Percentiles rank a stretch among this genome's conserved stretches.
Evolutionary conservation across 805 yeast genomes (phyloP).

Genomic region (Metschnikowia arizonensis): DNA sequence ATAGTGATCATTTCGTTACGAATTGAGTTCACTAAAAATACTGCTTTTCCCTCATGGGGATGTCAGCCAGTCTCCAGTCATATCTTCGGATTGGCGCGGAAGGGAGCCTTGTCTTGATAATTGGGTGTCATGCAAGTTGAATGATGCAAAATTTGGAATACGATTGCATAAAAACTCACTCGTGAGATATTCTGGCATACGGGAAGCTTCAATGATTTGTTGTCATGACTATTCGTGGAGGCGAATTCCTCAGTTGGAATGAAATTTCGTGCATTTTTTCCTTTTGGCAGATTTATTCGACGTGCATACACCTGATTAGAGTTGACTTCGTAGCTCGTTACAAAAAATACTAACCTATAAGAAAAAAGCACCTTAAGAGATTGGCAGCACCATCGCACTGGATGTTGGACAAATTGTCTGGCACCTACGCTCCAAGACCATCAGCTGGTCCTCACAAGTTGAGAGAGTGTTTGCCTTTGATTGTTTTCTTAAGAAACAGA

Average conservation of each 20-base stretch:
- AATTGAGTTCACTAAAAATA: slow-evolving; percentile 9
- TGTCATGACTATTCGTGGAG: background rate
- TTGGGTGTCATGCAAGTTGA: slow-evolving; percentile 17
- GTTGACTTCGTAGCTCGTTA: slow-evolving; percentile 3
- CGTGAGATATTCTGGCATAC: background rate
- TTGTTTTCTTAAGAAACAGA: slow-evolving; percentile 97
- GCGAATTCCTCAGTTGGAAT: background rate
- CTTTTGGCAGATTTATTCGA: background rate
- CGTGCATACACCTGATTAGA: slow-evolving; percentile 2
- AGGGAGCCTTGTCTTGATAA: slow-evolving; percentile 50
- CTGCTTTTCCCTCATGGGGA: slow-evolving; percentile 13
- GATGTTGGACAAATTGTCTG: slow-evolving; percentile 99
- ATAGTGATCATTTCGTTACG: slow-evolving; percentile 9
- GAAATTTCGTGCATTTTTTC: background rate
- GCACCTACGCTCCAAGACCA: slow-evolving; percentile 99
- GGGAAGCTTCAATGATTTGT: background rate
- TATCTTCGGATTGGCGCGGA: slow-evolving; percentile 27
- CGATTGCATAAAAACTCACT: too few species aligned
- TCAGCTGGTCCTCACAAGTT: slow-evolving; percentile 99
- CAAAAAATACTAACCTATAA: slow-evolving; percentile 34
- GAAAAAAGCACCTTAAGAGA: slow-evolving; percentile 99
- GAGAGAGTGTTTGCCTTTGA: slow-evolving; percentile 96
- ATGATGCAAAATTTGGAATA: background rate
- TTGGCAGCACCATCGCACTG: slow-evolving; percentile 99
- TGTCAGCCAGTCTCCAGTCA: slow-evolving; percentile 23